A percentile compares a stretch with the other conserved stretches of the same genome.
phyloP scores from a whole-genome alignment of 1,284 basidiomycete species.

The Ceratobasidium sp. region DNA sequence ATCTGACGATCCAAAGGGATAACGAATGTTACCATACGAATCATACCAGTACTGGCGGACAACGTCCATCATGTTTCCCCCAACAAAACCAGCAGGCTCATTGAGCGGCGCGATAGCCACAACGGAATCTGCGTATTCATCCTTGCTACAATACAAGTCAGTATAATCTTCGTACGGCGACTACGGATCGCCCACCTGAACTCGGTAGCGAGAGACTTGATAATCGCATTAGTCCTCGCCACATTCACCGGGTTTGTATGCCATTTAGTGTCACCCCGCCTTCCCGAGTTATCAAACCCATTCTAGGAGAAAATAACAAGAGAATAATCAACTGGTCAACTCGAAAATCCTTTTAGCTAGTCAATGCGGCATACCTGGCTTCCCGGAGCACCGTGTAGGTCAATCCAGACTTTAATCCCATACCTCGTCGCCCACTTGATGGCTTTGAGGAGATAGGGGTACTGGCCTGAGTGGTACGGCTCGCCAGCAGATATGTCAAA shows the following conservation, averaged over 20 bases:
- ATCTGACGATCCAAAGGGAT: slow-evolving; percentile 39
- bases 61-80: slow-evolving; percentile 64
- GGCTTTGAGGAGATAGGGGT: slow-evolving; percentile 65
- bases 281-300: slow-evolving; percentile 90
- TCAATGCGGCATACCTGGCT: slow-evolving; percentile 61
- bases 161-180: slow-evolving; percentile 47
- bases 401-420: slow-evolving; percentile 83
- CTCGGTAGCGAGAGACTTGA: slow-evolving; percentile 66
- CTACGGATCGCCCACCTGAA: slow-evolving; percentile 48
- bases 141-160: slow-evolving; percentile 41
- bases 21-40: slow-evolving; percentile 80
- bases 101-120: slow-evolving; percentile 76
- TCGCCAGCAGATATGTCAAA: slow-evolving; percentile 85
- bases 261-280: slow-evolving; percentile 74
- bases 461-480: slow-evolving; percentile 82
- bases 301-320: slow-evolving; percentile 46
- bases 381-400: slow-evolving; percentile 80
- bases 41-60: slow-evolving; percentile 78
- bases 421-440: slow-evolving; percentile 81
- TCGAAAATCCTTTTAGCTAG: background rate
- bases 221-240: slow-evolving; percentile 73
- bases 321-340: too few relatives aligned
- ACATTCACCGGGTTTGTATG: slow-evolving; percentile 73
- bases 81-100: slow-evolving; percentile 81
- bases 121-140: slow-evolving; percentile 53